phyloP scores from a whole-genome alignment of 2,329 filamentous ascomycete species.

The Rhinocladiella mackenziei region DNA sequence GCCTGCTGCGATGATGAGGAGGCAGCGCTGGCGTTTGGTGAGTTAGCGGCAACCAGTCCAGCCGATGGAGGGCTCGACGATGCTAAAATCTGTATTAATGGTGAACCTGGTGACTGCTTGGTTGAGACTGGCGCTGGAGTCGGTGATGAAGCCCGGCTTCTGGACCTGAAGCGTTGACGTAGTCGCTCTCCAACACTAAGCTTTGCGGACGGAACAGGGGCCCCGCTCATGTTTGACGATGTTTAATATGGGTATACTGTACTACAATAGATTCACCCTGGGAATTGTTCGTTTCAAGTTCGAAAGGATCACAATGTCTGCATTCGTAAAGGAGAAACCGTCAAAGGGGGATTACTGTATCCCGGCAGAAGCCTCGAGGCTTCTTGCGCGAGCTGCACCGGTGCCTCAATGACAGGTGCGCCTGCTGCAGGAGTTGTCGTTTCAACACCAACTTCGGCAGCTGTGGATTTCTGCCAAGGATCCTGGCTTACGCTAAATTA shows the following conservation, averaged over 20 bases:
- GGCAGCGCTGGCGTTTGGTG: background rate
- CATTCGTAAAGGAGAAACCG: background rate
- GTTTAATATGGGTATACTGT: background rate
- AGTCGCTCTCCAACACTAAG: background rate
- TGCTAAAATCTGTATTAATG: background rate
- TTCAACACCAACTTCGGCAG: no score
- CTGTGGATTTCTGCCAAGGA: no score
- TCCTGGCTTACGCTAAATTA: no score
- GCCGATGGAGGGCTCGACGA: background rate
- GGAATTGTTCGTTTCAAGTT: background rate
- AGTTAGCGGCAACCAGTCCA: background rate
- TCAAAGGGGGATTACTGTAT: background rate
- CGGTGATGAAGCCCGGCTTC: constrained; percentile 1
- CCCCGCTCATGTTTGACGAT: background rate
- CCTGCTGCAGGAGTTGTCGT: background rate
- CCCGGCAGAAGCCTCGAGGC: background rate
- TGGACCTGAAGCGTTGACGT: background rate
- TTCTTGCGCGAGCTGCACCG: background rate
- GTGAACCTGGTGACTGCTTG: background rate
- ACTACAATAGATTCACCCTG: background rate
- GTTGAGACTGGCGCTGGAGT: background rate
- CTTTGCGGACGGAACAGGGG: background rate
- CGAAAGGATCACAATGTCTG: background rate
- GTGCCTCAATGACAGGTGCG: background rate
- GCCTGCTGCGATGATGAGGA: background rate